Conservation (phyloP, 495 filamentous ascomycete species). For the Pyrenopolyporus hunteri region DNA sequence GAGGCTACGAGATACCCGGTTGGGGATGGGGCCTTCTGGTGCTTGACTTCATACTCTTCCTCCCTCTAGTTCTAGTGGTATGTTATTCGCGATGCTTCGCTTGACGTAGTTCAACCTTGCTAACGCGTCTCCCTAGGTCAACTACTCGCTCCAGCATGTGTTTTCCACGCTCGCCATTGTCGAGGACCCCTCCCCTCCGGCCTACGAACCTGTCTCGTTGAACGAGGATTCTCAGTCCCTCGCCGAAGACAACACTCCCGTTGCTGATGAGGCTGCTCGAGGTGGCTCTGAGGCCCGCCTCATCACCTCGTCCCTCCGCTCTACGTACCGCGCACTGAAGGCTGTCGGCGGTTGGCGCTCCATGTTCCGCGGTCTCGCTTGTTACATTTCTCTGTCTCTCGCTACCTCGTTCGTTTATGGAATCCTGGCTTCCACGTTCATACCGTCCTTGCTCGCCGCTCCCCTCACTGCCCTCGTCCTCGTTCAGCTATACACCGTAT, state of each 20-base stretch:
- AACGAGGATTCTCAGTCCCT: slow-evolving; percentile 43
- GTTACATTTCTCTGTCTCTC: slow-evolving; percentile 29
- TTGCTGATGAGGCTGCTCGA: slow-evolving; percentile 31
- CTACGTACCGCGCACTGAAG: slow-evolving; percentile 46
- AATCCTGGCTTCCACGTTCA: slow-evolving; percentile 29
- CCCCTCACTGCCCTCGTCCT: slow-evolving; percentile 45
- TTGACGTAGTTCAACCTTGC: not conserved
- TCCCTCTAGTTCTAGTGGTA: slow-evolving; percentile 49
- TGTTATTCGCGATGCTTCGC: not conserved
- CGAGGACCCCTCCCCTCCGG: slow-evolving; percentile 57
- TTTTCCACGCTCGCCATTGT: slow-evolving; percentile 55
- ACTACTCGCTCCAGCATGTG: slow-evolving; percentile 49
- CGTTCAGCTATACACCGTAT: slow-evolving; percentile 48
- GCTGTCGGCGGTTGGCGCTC: slow-evolving; percentile 47
- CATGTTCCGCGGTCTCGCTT: slow-evolving; percentile 49
- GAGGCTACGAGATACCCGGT: slow-evolving; percentile 40
- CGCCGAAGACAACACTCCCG: slow-evolving; percentile 36
- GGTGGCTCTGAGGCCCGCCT: slow-evolving; percentile 36
- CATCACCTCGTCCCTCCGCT: slow-evolving; percentile 52
- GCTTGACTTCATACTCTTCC: slow-evolving; percentile 46
- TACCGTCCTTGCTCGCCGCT: slow-evolving; percentile 42
- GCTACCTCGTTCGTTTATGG: slow-evolving; percentile 24
- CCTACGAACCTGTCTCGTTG: slow-evolving; percentile 50
- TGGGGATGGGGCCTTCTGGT: slow-evolving; percentile 42
- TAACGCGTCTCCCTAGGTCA: slow-evolving; percentile 39